These are phyloP conservation scores for Uronychia binucleata DNA, from an alignment of 73 alveolate genomes.

Conservation along the genomic window DNA sequence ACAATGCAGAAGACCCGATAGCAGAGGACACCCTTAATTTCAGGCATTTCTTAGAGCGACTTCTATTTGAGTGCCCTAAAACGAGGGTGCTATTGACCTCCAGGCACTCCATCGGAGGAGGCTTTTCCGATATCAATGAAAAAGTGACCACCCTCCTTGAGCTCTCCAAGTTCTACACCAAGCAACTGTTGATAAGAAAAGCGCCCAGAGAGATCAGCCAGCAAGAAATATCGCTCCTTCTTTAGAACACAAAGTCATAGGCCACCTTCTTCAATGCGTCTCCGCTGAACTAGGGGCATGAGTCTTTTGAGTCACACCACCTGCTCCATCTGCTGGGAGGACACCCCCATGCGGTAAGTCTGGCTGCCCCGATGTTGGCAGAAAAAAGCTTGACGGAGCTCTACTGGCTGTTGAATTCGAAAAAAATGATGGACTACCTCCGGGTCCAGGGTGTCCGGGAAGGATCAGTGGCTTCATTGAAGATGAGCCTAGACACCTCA, in stretches of 20 bases:
- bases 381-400: slow-evolving; percentile 7
- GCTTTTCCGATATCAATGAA: slow-evolving; percentile 36
- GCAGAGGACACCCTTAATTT: slow-evolving; percentile 37
- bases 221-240: slow-evolving; percentile 29
- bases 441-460: background rate
- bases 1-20: slow-evolving; percentile 60
- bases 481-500: slow-evolving; percentile 9
- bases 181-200: slow-evolving; percentile 35
- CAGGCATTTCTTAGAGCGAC: slow-evolving; percentile 11
- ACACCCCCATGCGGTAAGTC: slow-evolving; percentile 39
- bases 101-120: slow-evolving; percentile 31
- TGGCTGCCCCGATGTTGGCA: slow-evolving; percentile 20
- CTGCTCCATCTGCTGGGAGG: slow-evolving; percentile 23
- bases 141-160: slow-evolving; percentile 28
- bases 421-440: background rate
- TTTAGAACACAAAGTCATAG: background rate
- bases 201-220: slow-evolving; percentile 48
- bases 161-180: slow-evolving; percentile 19
- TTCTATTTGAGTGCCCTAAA: slow-evolving; percentile 15
- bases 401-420: background rate
- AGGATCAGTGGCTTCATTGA: background rate
- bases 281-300: background rate
- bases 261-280: background rate
- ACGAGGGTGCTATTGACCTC: slow-evolving; percentile 42
- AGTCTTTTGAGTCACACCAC: slow-evolving; percentile 4